Conservation (phyloP, 1,139 yeast species). For the Pichia sp. region DNA sequence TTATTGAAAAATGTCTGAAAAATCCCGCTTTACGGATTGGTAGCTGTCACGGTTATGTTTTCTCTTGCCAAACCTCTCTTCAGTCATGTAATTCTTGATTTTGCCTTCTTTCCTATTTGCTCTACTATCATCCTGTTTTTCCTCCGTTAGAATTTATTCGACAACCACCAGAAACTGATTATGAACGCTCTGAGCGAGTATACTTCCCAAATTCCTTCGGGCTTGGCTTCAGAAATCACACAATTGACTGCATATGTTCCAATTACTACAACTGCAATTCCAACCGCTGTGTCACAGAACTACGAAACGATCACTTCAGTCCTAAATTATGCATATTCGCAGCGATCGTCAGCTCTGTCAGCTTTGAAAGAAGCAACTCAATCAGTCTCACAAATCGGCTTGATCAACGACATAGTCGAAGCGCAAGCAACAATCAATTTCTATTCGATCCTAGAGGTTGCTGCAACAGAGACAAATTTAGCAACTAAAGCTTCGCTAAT, state of each 20-base stretch:
- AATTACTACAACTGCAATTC: constrained; percentile 12
- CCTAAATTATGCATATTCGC: constrained; percentile 5
- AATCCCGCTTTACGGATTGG: too few relatives aligned
- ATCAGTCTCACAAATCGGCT: constrained; percentile 12
- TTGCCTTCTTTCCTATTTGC: neutral
- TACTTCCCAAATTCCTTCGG: neutral
- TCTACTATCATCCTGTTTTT: neutral
- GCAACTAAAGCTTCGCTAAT: constrained; percentile 27
- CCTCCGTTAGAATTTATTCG: too few relatives aligned
- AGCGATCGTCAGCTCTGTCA: constrained; percentile 4
- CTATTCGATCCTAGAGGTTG: constrained; percentile 27
- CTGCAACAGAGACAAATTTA: constrained; percentile 34
- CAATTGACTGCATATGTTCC: constrained; percentile 6
- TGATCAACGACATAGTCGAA: constrained; percentile 25
- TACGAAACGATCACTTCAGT: constrained; percentile 15
- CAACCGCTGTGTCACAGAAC: constrained; percentile 11
- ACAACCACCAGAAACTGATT: neutral
- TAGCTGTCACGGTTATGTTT: too few relatives aligned
- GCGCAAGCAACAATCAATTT: constrained; percentile 33
- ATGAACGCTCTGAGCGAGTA: neutral
- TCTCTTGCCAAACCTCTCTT: neutral
- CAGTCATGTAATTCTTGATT: neutral
- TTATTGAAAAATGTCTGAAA: too few relatives aligned
- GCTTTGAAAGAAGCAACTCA: constrained; percentile 22
- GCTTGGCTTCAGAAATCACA: neutral